Percentiles rank a stretch among this genome's conserved stretches.
These are phyloP conservation scores for Cyclotella choctawhatcheeana DNA, from an alignment of 108 stramenopile genomes.

Conservation along the genomic window DNA sequence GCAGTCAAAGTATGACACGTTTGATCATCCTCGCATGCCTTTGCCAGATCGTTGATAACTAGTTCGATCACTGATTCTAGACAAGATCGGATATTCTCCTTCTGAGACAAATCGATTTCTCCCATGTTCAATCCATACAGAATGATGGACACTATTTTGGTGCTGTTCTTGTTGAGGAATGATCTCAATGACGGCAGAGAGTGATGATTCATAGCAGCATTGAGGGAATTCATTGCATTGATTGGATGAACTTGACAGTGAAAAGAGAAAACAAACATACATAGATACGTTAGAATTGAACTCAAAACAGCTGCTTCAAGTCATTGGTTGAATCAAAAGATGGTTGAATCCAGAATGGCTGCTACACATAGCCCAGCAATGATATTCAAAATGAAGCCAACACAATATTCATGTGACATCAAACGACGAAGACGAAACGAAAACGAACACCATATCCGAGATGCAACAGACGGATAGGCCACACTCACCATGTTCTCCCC, in stretches of 20 bases:
- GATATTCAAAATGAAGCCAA: too few species aligned
- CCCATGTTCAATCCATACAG: neutral
- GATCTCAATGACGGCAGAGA: neutral
- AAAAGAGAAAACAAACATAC: too few species aligned
- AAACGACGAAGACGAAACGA: too few species aligned
- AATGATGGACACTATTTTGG: neutral
- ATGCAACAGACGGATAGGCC: too few species aligned
- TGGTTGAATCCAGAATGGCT: too few species aligned
- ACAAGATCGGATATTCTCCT: neutral
- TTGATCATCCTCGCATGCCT: neutral
- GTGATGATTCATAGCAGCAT: neutral
- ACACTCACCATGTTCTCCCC: too few species aligned
- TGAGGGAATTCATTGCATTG: neutral
- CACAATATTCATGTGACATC: too few species aligned
- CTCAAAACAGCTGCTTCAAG: too few species aligned
- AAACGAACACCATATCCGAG: too few species aligned
- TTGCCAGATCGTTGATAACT: neutral
- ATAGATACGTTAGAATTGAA: too few species aligned
- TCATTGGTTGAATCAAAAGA: too few species aligned
- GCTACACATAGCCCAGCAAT: too few species aligned
- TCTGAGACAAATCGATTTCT: neutral
- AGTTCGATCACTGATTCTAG: neutral
- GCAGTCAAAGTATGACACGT: neutral
- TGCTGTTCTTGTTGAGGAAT: neutral
- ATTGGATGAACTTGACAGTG: neutral